Conservation (phyloP, 331 rosid genomes). For the Telfairia occidentalis region DNA sequence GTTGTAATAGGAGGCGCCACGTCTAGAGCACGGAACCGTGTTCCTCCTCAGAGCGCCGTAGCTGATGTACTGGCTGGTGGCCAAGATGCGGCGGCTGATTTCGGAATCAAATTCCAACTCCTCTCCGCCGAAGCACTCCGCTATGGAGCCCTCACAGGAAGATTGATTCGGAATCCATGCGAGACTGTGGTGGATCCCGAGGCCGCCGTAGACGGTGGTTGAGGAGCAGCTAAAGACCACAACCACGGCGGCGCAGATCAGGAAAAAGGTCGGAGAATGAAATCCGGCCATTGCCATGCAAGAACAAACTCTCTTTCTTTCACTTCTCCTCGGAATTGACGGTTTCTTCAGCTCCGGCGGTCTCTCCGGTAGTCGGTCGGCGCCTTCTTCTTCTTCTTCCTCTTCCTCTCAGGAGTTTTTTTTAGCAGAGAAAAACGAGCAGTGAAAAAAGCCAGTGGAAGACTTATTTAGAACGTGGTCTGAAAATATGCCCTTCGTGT, state of each 20-base stretch:
- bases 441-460: neutral
- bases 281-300: conserved; percentile 37
- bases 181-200: conserved; percentile 24
- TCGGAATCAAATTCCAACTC: conserved; percentile 71
- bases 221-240: conserved; percentile 20
- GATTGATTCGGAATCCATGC: conserved; percentile 34
- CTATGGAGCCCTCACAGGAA: conserved; percentile 47
- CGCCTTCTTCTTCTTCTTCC: neutral
- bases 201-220: conserved; percentile 30
- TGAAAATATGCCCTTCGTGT: neutral
- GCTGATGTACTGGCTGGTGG: conserved; percentile 67
- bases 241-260: conserved; percentile 43
- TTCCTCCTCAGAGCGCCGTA: conserved; percentile 88
- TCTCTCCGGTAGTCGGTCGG: neutral
- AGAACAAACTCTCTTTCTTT: neutral
- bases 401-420: neutral
- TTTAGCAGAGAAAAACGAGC: neutral
- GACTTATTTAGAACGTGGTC: conserved; percentile 13
- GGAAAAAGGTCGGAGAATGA: conserved; percentile 21
- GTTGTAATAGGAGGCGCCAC: conserved; percentile 84
- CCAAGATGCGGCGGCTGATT: conserved; percentile 80
- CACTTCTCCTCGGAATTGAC: neutral
- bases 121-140: conserved; percentile 40
- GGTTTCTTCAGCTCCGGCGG: neutral
- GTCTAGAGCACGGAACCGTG: conserved; percentile 84